These are phyloP conservation scores for Populus euphratica DNA, from an alignment of 345 rosid species.

Conservation along the genomic window DNA sequence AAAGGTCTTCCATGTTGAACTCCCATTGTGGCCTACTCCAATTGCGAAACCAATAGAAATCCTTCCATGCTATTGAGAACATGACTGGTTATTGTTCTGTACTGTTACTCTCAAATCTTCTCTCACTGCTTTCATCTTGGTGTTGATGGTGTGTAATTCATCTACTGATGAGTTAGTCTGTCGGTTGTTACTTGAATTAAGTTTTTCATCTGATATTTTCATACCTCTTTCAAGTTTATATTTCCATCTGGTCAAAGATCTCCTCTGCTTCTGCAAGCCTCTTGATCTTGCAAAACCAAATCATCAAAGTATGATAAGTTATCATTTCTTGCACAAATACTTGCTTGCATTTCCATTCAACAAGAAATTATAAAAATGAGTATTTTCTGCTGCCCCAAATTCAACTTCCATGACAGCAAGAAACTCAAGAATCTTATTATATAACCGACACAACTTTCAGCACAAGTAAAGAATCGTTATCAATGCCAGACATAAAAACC, in stretches of 20 bases:
- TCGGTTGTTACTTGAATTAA: too few relatives aligned
- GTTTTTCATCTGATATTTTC: too few relatives aligned
- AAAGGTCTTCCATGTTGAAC: neutral
- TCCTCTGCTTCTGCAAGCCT: conserved; percentile 78
- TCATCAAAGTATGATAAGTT: conserved; percentile 82
- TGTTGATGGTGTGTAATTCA: too few relatives aligned
- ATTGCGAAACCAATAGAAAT: neutral
- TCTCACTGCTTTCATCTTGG: neutral
- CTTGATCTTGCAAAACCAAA: conserved; percentile 77
- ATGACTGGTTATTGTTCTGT: neutral
- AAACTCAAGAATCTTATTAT: conserved; percentile 48
- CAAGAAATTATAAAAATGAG: conserved; percentile 65
- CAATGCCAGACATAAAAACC: conserved; percentile 42
- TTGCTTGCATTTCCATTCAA: conserved; percentile 81
- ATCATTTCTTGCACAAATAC: conserved; percentile 70
- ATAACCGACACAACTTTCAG: conserved; percentile 57
- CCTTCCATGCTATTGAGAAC: neutral
- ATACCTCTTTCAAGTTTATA: too few relatives aligned
- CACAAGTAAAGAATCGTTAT: conserved; percentile 44
- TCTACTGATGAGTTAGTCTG: too few relatives aligned
- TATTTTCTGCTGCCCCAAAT: conserved; percentile 52
- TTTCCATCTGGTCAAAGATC: conserved; percentile 83
- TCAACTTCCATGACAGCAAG: conserved; percentile 57
- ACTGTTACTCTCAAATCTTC: neutral
- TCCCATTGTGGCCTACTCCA: neutral